These are phyloP conservation scores for Microcyclospora tardicrescens DNA, from an alignment of 2,329 filamentous ascomycete species.

Conservation along the genomic window DNA sequence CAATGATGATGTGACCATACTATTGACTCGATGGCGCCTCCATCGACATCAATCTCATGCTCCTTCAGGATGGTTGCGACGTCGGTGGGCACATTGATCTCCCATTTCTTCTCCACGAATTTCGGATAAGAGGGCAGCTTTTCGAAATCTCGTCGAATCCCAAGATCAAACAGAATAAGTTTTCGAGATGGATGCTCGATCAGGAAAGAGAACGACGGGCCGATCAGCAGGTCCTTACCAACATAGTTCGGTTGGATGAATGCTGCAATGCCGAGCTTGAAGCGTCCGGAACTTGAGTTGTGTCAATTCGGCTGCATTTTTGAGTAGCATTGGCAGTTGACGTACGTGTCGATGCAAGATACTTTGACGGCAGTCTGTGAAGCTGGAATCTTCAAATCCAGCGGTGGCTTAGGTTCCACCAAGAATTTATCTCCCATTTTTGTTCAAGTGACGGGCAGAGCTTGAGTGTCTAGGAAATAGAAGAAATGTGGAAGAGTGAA, in stretches of 20 bases:
- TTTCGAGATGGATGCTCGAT: constrained; percentile 33
- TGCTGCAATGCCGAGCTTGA: constrained; percentile 17
- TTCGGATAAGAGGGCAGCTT: constrained; percentile 26
- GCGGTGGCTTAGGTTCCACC: constrained; percentile 16
- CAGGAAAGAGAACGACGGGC: constrained; percentile 35
- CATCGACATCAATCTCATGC: constrained; percentile 26
- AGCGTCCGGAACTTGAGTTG: constrained; percentile 18
- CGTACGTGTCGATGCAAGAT: constrained; percentile 24
- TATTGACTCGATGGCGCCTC: constrained; percentile 21
- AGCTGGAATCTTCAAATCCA: constrained; percentile 21
- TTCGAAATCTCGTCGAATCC: constrained; percentile 33
- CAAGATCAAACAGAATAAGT: constrained; percentile 36
- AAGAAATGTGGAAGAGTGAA: not conserved
- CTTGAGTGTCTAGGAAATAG: not conserved
- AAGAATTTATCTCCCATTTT: constrained; percentile 12
- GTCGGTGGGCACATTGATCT: constrained; percentile 30
- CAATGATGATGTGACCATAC: constrained; percentile 25
- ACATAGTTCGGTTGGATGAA: constrained; percentile 29
- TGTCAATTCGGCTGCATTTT: not conserved
- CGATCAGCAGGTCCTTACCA: constrained; percentile 24
- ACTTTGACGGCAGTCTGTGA: constrained; percentile 22
- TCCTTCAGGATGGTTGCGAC: constrained; percentile 30
- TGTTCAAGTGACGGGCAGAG: not conserved
- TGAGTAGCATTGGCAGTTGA: not conserved
- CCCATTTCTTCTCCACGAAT: constrained; percentile 18